Conservation (phyloP, 805 yeast species). For the Candida ovalis region DNA sequence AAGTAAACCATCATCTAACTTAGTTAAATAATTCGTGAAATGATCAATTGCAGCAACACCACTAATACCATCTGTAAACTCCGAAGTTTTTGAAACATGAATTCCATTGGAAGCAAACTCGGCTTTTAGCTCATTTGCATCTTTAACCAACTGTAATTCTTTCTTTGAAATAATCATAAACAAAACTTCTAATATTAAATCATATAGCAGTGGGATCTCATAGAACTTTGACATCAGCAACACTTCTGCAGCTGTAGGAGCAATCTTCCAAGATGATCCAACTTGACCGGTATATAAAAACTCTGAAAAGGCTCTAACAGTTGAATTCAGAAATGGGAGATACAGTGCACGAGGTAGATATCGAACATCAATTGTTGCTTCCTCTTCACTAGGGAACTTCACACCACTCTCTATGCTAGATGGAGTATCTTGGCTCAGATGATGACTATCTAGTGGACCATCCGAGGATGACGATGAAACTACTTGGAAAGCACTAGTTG, state of each 20-base stretch:
- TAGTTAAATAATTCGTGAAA: constrained; percentile 51
- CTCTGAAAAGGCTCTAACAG: constrained; percentile 65
- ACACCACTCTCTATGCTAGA: constrained; percentile 5
- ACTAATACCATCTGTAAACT: constrained; percentile 12
- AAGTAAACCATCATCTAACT: constrained; percentile 63
- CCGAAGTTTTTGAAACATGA: constrained; percentile 2
- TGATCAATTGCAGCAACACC: constrained; percentile 36
- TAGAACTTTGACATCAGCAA: constrained; percentile 60
- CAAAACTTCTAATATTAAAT: constrained; percentile 62
- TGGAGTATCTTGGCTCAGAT: background rate
- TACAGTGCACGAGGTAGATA: constrained; percentile 65
- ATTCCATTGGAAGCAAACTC: constrained; percentile 14
- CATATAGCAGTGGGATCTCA: constrained; percentile 67
- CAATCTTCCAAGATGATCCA: constrained; percentile 68
- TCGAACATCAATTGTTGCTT: constrained; percentile 47
- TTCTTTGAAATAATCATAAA: constrained; percentile 68
- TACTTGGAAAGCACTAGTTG: constrained; percentile 12
- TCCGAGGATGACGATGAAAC: background rate
- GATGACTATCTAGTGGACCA: background rate
- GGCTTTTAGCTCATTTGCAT: constrained; percentile 33
- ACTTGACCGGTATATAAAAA: constrained; percentile 78
- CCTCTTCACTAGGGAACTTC: constrained; percentile 14
- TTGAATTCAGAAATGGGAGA: constrained; percentile 59
- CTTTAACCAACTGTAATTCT: constrained; percentile 47
- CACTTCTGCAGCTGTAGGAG: constrained; percentile 65